Percentiles rank a stretch among this genome's conserved stretches.
phyloP scores from a whole-genome alignment of 352 stramenopile genomes.

The Elongisporangium undulatum region DNA sequence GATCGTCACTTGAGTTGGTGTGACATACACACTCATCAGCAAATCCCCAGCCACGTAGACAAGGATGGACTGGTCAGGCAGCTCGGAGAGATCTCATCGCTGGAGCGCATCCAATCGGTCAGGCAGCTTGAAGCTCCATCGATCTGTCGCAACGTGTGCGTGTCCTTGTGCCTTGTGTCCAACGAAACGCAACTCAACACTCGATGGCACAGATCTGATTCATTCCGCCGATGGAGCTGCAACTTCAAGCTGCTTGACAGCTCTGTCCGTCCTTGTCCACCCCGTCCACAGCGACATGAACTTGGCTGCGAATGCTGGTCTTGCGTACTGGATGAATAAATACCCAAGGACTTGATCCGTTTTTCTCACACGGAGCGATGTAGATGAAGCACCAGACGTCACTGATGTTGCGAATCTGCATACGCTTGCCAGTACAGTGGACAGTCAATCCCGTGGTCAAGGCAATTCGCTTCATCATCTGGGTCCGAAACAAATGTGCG shows the following conservation, averaged over 20 bases:
- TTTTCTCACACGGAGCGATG: background rate
- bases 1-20: too few relatives aligned
- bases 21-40: too few relatives aligned
- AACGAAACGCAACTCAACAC: background rate
- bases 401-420: too few relatives aligned
- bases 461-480: too few relatives aligned
- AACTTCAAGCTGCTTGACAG: background rate
- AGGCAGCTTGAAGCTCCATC: background rate
- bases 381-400: background rate
- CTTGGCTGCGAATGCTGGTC: background rate
- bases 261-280: background rate
- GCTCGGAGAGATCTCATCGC: too few relatives aligned
- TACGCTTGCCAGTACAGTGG: background rate
- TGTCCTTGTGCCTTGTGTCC: background rate
- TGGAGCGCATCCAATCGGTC: too few relatives aligned
- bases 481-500: too few relatives aligned
- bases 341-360: background rate
- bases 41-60: too few relatives aligned
- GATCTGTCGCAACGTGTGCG: background rate
- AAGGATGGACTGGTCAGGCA: too few relatives aligned
- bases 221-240: background rate
- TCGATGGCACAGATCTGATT: background rate
- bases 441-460: too few relatives aligned
- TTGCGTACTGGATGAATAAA: background rate
- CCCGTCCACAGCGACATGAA: background rate